Conservation (phyloP, 2,329 filamentous ascomycete genomes). For the Calonectria ilicicola region DNA sequence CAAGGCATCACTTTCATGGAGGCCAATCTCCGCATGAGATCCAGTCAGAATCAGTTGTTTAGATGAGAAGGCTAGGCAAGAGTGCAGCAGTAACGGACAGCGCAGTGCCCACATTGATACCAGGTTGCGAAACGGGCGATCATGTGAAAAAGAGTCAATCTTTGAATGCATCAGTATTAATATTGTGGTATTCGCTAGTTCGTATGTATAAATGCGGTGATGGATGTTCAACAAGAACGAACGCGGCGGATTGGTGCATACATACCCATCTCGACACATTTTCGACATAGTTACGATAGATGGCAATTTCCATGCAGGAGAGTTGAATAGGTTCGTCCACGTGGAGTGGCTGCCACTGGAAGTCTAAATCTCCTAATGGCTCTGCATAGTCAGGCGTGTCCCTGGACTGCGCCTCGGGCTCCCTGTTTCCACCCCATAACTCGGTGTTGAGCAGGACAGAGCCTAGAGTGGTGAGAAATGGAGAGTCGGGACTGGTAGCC, state of each 20-base stretch:
- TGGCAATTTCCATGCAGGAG: background rate
- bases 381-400: background rate
- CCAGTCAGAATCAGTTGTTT: background rate
- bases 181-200: no score
- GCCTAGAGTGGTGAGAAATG: background rate
- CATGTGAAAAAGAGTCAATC: background rate
- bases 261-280: background rate
- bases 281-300: background rate
- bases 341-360: background rate
- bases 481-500: background rate
- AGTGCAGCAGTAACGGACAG: background rate
- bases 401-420: background rate
- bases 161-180: background rate
- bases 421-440: background rate
- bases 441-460: background rate
- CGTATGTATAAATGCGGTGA: no score
- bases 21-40: background rate
- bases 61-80: background rate
- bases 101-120: background rate
- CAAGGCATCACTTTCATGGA: background rate
- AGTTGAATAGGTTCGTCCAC: background rate
- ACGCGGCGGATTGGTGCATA: background rate
- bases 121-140: background rate
- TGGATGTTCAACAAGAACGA: no score
- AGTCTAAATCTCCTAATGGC: background rate